Percentiles rank a stretch among this genome's conserved stretches.
Evolutionary conservation across 495 filamentous ascomycete species (phyloP).

Genomic region (Tuber microsphaerosporum): DNA sequence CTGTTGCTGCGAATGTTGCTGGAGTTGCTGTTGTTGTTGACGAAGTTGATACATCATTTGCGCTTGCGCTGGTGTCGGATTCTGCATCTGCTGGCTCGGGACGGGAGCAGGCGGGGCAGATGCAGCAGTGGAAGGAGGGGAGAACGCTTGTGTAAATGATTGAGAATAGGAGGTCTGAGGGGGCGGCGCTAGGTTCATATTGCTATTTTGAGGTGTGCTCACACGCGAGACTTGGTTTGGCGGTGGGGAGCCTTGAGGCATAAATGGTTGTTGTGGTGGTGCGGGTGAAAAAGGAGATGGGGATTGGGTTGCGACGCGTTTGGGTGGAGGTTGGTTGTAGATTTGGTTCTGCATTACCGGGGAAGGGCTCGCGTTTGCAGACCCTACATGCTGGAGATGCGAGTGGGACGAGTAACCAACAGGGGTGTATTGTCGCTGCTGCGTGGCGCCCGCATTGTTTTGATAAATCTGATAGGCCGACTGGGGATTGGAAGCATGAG

Average conservation of each 20-base stretch:
- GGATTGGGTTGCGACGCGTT: conserved; percentile 80
- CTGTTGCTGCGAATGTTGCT: conserved; percentile 51
- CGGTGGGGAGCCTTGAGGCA: conserved; percentile 67
- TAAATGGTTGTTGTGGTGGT: conserved; percentile 58
- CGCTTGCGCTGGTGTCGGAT: conserved; percentile 43
- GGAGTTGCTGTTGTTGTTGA: conserved; percentile 53
- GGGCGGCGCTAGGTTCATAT: conserved; percentile 45
- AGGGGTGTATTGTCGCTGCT: conserved; percentile 52
- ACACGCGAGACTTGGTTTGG: conserved; percentile 68
- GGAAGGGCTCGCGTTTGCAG: conserved; percentile 76
- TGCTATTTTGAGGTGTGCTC: conserved; percentile 63
- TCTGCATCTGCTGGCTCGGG: conserved; percentile 41
- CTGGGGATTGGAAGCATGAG: conserved; percentile 44
- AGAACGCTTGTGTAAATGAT: conserved; percentile 49
- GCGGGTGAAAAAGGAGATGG: conserved; percentile 85
- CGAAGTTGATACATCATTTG: conserved; percentile 48
- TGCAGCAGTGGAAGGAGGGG: conserved; percentile 48
- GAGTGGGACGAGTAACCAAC: conserved; percentile 56
- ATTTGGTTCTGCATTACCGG: conserved; percentile 74
- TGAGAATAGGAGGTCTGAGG: conserved; percentile 55
- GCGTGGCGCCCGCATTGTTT: conserved; percentile 55
- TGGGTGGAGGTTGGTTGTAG: conserved; percentile 60
- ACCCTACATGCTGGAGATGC: conserved; percentile 71
- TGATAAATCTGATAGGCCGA: conserved; percentile 42
- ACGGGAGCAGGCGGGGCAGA: conserved; percentile 34